A percentile compares a stretch with the other conserved stretches of the same genome.
Evolutionary conservation across 768 basidiomycete genomes (phyloP).

Genomic region (Boletellus ananiceps): DNA sequence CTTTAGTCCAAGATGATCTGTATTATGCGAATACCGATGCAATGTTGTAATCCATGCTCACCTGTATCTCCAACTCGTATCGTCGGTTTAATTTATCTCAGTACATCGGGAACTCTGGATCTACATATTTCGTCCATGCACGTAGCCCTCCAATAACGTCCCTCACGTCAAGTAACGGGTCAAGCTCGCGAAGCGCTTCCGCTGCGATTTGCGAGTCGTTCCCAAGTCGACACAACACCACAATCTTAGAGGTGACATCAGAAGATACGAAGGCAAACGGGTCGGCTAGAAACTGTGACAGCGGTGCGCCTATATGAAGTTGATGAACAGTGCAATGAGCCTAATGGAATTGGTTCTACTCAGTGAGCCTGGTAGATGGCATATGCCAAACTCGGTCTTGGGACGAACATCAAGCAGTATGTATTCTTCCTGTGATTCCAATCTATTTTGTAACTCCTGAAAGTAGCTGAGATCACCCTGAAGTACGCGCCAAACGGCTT

Average conservation of each 20-base stretch:
- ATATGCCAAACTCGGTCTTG: constrained; percentile 79
- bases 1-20: not conserved
- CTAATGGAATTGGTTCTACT: constrained; percentile 46
- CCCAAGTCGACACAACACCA: constrained; percentile 80
- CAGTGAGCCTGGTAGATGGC: constrained; percentile 65
- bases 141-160: constrained; percentile 80
- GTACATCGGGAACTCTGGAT: constrained; percentile 77
- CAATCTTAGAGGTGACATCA: constrained; percentile 28
- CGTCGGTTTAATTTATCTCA: constrained; percentile 31
- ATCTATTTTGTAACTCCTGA: constrained; percentile 46
- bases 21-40: constrained; percentile 4
- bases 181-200: constrained; percentile 32
- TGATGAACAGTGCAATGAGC: not conserved
- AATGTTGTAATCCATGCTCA: constrained; percentile 2
- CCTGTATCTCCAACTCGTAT: constrained; percentile 1
- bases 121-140: constrained; percentile 75
- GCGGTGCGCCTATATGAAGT: constrained; percentile 61
- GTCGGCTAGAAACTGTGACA: constrained; percentile 56
- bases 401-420: constrained; percentile 77
- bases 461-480: not conserved
- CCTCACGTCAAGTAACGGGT: constrained; percentile 36
- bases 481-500: constrained; percentile 5
- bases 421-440: constrained; percentile 29
- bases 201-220: constrained; percentile 94
- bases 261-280: constrained; percentile 45